Percentiles rank a stretch among this genome's conserved stretches.
Evolutionary conservation across 2,329 filamentous ascomycete genomes (phyloP).

Genomic region (Paraphoma sp.): DNA sequence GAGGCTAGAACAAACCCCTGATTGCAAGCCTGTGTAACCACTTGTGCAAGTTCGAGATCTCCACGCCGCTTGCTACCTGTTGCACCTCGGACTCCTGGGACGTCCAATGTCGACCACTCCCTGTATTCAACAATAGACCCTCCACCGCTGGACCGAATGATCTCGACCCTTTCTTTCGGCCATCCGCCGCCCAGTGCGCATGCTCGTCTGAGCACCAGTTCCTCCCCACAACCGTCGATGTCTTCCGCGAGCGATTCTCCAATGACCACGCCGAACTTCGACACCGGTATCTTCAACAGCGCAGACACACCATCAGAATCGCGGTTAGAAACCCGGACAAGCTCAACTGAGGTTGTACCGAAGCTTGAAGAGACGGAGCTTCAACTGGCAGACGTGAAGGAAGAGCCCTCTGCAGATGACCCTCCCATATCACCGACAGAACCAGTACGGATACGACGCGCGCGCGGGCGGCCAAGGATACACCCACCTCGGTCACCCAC

Average conservation of each 20-base stretch:
- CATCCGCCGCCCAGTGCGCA: constrained; percentile 41
- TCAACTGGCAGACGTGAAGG: constrained; percentile 47
- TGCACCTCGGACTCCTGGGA: constrained; percentile 9
- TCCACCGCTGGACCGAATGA: constrained; percentile 39
- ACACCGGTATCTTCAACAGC: constrained; percentile 28
- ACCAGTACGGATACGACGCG: constrained; percentile 47
- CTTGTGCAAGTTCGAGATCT: constrained; percentile 7
- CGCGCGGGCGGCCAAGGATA: constrained; percentile 81
- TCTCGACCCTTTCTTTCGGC: constrained; percentile 43
- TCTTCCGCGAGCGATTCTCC: constrained; percentile 50
- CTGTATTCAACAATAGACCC: constrained; percentile 19
- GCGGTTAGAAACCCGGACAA: constrained; percentile 30
- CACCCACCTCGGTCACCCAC: constrained; percentile 70
- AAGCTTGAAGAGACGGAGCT: constrained; percentile 63
- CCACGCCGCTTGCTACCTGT: constrained; percentile 8
- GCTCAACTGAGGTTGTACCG: constrained; percentile 51
- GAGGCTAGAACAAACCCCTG: not conserved
- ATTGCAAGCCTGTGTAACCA: constrained; percentile 15
- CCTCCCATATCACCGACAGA: constrained; percentile 43
- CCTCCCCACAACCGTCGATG: constrained; percentile 49
- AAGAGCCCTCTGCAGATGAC: constrained; percentile 40
- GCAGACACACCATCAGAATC: constrained; percentile 35
- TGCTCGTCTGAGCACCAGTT: constrained; percentile 48
- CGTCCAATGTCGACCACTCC: constrained; percentile 35
- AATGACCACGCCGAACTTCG: constrained; percentile 44